phyloP scores from a whole-genome alignment of 805 yeast species.

The Candida michaelii region DNA sequence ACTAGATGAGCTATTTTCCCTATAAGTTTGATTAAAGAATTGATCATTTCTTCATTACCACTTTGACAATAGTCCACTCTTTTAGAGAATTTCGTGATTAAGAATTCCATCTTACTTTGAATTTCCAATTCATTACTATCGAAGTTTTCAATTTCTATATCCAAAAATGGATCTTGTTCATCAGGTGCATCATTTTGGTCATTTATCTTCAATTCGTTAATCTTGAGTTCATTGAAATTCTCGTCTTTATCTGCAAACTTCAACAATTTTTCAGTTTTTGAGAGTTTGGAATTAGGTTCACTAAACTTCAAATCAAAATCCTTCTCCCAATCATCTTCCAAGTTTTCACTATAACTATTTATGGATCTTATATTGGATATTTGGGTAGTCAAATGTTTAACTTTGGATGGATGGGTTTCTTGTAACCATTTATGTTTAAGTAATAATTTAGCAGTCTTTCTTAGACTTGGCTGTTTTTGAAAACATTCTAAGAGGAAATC shows the following conservation, averaged over 20 bases:
- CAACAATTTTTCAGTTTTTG: constrained; percentile 28
- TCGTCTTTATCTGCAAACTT: constrained; percentile 29
- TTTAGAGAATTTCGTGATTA: constrained; percentile 30
- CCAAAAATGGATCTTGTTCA: constrained; percentile 35
- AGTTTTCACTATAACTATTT: constrained; percentile 25
- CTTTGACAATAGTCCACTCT: constrained; percentile 30
- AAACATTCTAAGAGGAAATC: constrained; percentile 70
- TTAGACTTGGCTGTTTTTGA: constrained; percentile 61
- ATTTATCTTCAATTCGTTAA: constrained; percentile 16
- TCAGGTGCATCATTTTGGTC: background rate
- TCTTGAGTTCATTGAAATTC: constrained; percentile 3
- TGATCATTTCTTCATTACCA: constrained; percentile 30
- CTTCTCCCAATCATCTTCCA: constrained; percentile 37
- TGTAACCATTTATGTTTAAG: constrained; percentile 63
- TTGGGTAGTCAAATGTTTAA: constrained; percentile 1
- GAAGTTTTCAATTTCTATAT: constrained; percentile 37
- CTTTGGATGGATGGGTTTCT: background rate
- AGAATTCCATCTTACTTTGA: constrained; percentile 39
- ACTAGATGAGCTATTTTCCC: constrained; percentile 39
- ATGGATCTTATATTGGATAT: constrained; percentile 21
- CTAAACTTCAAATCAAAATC: constrained; percentile 19
- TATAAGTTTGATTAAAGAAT: constrained; percentile 33
- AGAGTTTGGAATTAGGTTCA: constrained; percentile 14
- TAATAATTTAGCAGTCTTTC: constrained; percentile 57
- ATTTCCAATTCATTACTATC: constrained; percentile 43